A percentile compares a stretch with the other conserved stretches of the same genome.
Conservation (phyloP, 352 stramenopile species). For the Discostella stelligera region DNA sequence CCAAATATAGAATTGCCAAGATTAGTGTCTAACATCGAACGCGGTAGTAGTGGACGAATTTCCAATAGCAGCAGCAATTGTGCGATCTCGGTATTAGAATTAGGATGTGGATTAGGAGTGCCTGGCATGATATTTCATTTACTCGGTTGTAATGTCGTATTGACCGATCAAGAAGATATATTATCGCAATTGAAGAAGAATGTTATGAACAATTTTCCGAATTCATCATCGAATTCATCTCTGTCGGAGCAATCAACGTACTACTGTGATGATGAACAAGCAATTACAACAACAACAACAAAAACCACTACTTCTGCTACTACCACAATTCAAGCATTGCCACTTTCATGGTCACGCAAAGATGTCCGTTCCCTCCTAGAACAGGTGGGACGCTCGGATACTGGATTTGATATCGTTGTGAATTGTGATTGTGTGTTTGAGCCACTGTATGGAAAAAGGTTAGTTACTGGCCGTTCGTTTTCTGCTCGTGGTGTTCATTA, state of each 20-base stretch:
- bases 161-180: slow-evolving; percentile 90
- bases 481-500: not conserved
- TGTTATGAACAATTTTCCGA: slow-evolving; percentile 80
- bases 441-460: slow-evolving; percentile 87
- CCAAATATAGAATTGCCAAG: not conserved
- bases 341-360: slow-evolving; percentile 83
- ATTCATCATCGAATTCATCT: not conserved
- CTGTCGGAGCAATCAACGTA: not conserved
- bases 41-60: not conserved
- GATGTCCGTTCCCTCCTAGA: slow-evolving; percentile 82
- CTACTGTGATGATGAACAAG: not conserved
- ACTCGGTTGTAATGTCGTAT: slow-evolving; percentile 85
- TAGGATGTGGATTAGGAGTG: slow-evolving; percentile 85
- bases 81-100: slow-evolving; percentile 59
- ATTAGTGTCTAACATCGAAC: not conserved
- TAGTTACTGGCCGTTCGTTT: not conserved
- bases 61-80: slow-evolving; percentile 9
- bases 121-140: slow-evolving; percentile 88
- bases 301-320: not conserved
- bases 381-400: slow-evolving; percentile 13
- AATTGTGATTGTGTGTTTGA: slow-evolving; percentile 95
- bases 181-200: slow-evolving; percentile 83
- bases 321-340: slow-evolving; percentile 40
- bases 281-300: not conserved
- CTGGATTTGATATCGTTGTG: slow-evolving; percentile 87